Base-by-base conservation (phyloP, 2,329 filamentous ascomycete genomes). In the Diaporthe citriasiana region DNA sequence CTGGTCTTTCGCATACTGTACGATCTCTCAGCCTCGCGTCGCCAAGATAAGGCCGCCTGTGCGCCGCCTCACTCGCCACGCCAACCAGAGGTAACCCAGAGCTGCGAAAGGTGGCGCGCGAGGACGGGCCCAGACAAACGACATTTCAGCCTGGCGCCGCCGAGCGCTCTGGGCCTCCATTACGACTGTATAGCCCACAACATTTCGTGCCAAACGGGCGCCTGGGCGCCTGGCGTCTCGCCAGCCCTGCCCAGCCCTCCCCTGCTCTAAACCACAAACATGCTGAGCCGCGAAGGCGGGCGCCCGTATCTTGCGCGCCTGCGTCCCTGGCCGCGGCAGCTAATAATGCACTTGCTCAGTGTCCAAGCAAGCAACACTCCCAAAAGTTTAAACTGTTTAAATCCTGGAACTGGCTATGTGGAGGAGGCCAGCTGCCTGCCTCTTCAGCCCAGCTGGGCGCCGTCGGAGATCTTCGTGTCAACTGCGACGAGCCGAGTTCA, bases 151-250 rank as follows among this genome's bases (percentile, higher is more conserved):
- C 47, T 65, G 60, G 60, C 33, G 22, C 33, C n/a, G 47, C 63
- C 63, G n/a, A 53, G 63, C 47, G 30, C 30, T 27, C 45, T 38
- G 30, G 63, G 19, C 45, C 22, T 10, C 30, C 45, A 19, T 27
- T 4, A 13, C 30, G n/a, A 22, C 30, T 33, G 63, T 51, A 50
- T 65, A 15, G 4, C 30, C n/a, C 30, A 66, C 33, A 66, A 47
- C 33, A 47, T 10, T 47, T 53, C 15, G 47, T 47, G 63, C 47
- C 63, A 68, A 35, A 53, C 63, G 9, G 47, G 63, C 63, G 45
- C 33, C 45, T 51, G 60, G 45, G 63, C 63, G 63, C 47, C 63
- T 53, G 63, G 45, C 63, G 45, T 68, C 63, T 40, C 63, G 63
- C 45, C 22, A 35, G 12, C 15, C 22, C 35, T 25, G n/a, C n/a